Evolutionary conservation across 2,329 filamentous ascomycete species (phyloP).

Genomic region (Aspergillus spinulosporus): DNA sequence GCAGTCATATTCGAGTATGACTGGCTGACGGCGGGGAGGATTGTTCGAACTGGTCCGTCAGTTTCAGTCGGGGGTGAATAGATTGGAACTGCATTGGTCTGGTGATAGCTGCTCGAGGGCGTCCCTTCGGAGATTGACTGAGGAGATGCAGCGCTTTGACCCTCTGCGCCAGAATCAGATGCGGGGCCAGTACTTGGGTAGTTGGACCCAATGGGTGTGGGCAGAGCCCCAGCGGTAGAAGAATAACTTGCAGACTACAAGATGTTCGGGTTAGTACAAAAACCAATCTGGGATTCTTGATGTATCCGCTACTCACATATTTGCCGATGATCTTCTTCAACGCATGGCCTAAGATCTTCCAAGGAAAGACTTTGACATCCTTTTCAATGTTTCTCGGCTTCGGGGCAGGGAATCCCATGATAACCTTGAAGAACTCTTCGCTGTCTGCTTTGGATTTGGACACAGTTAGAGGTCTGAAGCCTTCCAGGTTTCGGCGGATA

Average conservation of each 20-base stretch:
- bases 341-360: slow-evolving; percentile 83
- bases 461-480: slow-evolving; percentile 87
- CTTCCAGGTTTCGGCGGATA: slow-evolving; percentile 91
- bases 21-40: slow-evolving; percentile 33
- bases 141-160: slow-evolving; percentile 50
- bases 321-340: slow-evolving; percentile 98
- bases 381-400: slow-evolving; percentile 99
- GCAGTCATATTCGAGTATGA: slow-evolving; percentile 34
- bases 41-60: slow-evolving; percentile 34
- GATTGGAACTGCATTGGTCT: slow-evolving; percentile 44
- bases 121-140: slow-evolving; percentile 50
- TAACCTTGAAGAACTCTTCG: slow-evolving; percentile 97
- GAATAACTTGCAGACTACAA: slow-evolving; percentile 66
- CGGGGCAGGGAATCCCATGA: slow-evolving; percentile 94
- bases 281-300: slow-evolving; percentile 21
- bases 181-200: slow-evolving; percentile 44
- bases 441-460: slow-evolving; percentile 90
- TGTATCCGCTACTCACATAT: slow-evolving; percentile 64
- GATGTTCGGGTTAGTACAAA: not conserved
- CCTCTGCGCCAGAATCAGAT: slow-evolving; percentile 51
- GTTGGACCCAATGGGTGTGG: slow-evolving; percentile 40
- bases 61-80: slow-evolving; percentile 47
- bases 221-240: slow-evolving; percentile 57
- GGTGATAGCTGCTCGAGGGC: slow-evolving; percentile 46
- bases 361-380: slow-evolving; percentile 97